Conservation (phyloP, 805 yeast genomes). For the Candida sithepensis region DNA sequence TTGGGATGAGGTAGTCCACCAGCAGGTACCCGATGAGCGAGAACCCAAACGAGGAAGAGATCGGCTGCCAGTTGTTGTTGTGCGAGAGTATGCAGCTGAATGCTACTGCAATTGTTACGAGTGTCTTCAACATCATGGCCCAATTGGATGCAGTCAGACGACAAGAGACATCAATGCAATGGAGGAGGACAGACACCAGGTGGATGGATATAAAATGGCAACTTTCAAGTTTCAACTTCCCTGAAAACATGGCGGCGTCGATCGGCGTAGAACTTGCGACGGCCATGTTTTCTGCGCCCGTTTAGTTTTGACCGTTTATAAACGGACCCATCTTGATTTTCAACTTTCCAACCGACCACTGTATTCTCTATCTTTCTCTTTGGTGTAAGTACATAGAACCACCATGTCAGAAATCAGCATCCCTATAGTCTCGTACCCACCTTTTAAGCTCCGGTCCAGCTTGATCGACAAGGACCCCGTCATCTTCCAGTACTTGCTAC, state of each 20-base stretch:
- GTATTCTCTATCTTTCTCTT: background rate
- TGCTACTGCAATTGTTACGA: background rate
- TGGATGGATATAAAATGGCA: too few species aligned
- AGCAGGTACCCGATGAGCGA: conserved; percentile 61
- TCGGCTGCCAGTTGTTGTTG: conserved; percentile 35
- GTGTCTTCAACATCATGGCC: background rate
- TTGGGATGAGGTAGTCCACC: conserved; percentile 64
- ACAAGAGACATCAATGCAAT: too few species aligned
- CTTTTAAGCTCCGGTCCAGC: conserved; percentile 71
- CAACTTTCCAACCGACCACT: background rate
- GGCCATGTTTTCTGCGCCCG: too few species aligned
- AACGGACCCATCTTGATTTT: too few species aligned
- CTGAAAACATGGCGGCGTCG: too few species aligned
- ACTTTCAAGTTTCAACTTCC: too few species aligned
- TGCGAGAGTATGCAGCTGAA: background rate
- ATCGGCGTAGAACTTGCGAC: too few species aligned
- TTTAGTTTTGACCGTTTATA: too few species aligned
- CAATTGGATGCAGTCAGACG: too few species aligned
- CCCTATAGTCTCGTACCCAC: conserved; percentile 71
- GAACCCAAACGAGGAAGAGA: conserved; percentile 63
- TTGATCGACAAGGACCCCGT: conserved; percentile 80
- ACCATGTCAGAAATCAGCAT: conserved; percentile 29
- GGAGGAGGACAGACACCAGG: too few species aligned
- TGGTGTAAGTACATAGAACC: background rate
- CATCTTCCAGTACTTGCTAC: conserved; percentile 72